Evolutionary conservation across 768 basidiomycete species (phyloP), one percentile per base, ranked within the genome.

Genomic region (Mycena haematopus): DNA sequence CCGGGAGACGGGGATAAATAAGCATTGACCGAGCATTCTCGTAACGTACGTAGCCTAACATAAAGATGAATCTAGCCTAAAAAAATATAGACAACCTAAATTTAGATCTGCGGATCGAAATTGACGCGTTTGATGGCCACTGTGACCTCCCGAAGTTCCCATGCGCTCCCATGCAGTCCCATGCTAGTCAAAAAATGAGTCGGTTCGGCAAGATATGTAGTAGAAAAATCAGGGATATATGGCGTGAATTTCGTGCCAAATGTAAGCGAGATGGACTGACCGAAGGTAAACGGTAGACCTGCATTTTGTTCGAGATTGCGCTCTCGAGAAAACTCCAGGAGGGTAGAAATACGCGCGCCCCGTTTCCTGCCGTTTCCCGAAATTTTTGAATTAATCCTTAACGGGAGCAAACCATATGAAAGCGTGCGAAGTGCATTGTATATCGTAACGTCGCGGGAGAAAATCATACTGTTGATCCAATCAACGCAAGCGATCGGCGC

Each of bases 381-480:
- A 24, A 38, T 38, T 38, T 15, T n/a, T 50, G 52, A 31, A 54
- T 44, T 22, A 54, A 21, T 21, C 53, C 53, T 29, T 44, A 54
- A 54, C 24, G 38, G 52, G 52, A 38, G 11, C 38, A n/a, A 38
- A 42, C n/a, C 8, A 40, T 27, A 22, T 21, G 27, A 54, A 44
- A 29, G 45, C 33, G 56, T 35, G 35, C 10, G 56, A 57, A 31
- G 9, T 31, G 29, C n/a, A n/a, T n/a, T n/a, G n/a, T n/a, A n/a
- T n/a, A n/a, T n/a, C n/a, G n/a, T n/a, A n/a, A n/a, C n/a, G n/a
- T n/a, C n/a, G n/a, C n/a, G n/a, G n/a, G n/a, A n/a, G n/a, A n/a
- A n/a, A n/a, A n/a, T n/a, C n/a, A n/a, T n/a, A n/a, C n/a, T n/a
- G n/a, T n/a, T n/a, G n/a, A n/a, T n/a, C n/a, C n/a, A n/a, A n/a